Evolutionary conservation across 2,329 filamentous ascomycete species (phyloP).

Genomic region (Plenodomus lindquistii): DNA sequence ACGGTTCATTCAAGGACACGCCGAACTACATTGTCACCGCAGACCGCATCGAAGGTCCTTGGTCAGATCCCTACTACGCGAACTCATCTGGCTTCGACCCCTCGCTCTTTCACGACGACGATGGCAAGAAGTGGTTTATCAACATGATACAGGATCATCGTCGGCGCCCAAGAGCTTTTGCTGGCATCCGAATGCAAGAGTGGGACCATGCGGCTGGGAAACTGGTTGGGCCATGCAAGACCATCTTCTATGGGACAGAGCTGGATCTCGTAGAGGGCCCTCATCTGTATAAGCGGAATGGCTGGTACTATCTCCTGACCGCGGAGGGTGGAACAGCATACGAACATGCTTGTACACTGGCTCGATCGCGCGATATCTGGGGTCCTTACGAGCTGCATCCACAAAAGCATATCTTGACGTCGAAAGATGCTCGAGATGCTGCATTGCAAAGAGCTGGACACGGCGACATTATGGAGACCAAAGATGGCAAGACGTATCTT

Average conservation of each 20-base stretch:
- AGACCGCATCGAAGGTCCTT: slow-evolving; percentile 58
- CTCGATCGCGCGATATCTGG: slow-evolving; percentile 43
- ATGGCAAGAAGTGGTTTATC: slow-evolving; percentile 44
- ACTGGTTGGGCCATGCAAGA: slow-evolving; percentile 61
- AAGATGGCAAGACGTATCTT: slow-evolving; percentile 38
- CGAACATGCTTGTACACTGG: slow-evolving; percentile 46
- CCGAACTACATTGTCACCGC: slow-evolving; percentile 65
- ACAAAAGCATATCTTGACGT: slow-evolving; percentile 49
- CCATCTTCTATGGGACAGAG: slow-evolving; percentile 58
- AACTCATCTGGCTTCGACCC: slow-evolving; percentile 68
- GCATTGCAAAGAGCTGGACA: slow-evolving; percentile 43
- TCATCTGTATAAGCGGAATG: slow-evolving; percentile 43
- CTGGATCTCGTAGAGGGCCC: slow-evolving; percentile 48
- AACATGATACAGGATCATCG: slow-evolving; percentile 45
- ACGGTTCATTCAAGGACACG: slow-evolving; percentile 66
- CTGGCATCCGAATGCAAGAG: slow-evolving; percentile 63
- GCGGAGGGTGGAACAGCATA: slow-evolving; percentile 48
- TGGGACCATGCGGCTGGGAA: slow-evolving; percentile 55
- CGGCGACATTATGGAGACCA: slow-evolving; percentile 43
- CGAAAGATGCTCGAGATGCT: slow-evolving; percentile 39
- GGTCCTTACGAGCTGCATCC: slow-evolving; percentile 49
- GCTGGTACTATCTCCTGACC: slow-evolving; percentile 43
- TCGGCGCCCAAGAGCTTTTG: slow-evolving; percentile 49
- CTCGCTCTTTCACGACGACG: slow-evolving; percentile 41
- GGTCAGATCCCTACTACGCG: slow-evolving; percentile 63